Evolutionary conservation across 192 early-diverging fungal genomes (phyloP).

Genomic region (Entomortierella beljakovae): DNA sequence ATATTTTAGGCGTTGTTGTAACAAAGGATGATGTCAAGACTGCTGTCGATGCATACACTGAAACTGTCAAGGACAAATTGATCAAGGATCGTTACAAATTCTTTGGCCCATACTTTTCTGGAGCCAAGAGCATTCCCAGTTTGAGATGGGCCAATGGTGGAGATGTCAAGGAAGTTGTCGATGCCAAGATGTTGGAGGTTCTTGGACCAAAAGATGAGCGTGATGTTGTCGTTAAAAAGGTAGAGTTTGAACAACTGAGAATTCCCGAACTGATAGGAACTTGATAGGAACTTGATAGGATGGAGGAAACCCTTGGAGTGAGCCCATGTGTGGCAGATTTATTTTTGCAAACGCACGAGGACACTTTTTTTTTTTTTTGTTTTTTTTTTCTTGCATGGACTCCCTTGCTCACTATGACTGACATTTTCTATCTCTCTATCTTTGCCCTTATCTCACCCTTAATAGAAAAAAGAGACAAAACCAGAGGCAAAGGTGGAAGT

Average conservation of each 20-base stretch:
- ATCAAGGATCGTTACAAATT: slow-evolving; percentile 87
- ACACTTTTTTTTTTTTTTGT: slow-evolving; percentile 9
- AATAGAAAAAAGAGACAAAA: slow-evolving; percentile 73
- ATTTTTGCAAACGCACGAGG: slow-evolving; percentile 7
- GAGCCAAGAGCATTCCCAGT: slow-evolving; percentile 71
- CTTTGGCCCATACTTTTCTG: slow-evolving; percentile 80
- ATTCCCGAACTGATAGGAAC: slow-evolving; percentile 1
- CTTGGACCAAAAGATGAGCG: slow-evolving; percentile 99
- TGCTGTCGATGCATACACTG: slow-evolving; percentile 73
- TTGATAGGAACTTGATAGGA: neutral
- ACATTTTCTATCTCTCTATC: neutral
- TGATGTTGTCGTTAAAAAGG: slow-evolving; percentile 71
- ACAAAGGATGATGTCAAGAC: slow-evolving; percentile 79
- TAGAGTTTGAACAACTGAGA: slow-evolving; percentile 16
- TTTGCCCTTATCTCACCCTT: neutral
- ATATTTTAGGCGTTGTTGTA: slow-evolving; percentile 83
- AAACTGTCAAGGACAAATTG: slow-evolving; percentile 75
- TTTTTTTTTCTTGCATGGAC: too few species aligned
- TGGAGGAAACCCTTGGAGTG: neutral
- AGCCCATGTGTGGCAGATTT: neutral
- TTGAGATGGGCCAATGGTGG: slow-evolving; percentile 93
- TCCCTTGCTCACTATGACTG: neutral
- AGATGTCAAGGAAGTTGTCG: slow-evolving; percentile 89
- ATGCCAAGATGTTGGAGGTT: slow-evolving; percentile 83
- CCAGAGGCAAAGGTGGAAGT: slow-evolving; percentile 51